Base-by-base conservation (phyloP, 139 green algal genomes). In the Marvania coccoides region DNA sequence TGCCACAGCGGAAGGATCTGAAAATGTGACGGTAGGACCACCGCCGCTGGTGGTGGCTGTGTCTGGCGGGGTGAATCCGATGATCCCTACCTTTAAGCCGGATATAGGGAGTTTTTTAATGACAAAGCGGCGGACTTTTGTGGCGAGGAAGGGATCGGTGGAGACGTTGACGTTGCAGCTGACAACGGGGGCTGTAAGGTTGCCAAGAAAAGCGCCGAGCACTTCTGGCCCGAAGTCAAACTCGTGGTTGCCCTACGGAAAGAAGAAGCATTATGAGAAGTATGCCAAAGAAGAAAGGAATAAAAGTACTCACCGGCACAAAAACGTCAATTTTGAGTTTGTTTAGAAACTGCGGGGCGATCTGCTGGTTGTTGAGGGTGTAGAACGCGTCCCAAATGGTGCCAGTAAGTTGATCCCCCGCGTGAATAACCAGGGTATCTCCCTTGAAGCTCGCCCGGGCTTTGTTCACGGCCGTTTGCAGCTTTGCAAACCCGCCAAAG, bases 161-260 rank as follows among this genome's bases (percentile, higher is more conserved):
- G 24, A 67, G 39, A 53, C 42, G 23, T 66, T 39, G 39, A 81
- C 37, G 67, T 83, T 83, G 76, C 58, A 61, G n/a, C 35, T n/a
- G n/a, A 74, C 10, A 8, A 77, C 33, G 9, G 72, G 72, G 24
- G 65, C 33, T 26, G 77, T 67, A 1, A 63, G 36, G 36, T 19
- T 24, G 34, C 4, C 1, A 14, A 36, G 35, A 48, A 63, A 63
- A 26, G 14, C 36, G 1, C 35, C 57, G 10, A 63, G 57, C 35
- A 26, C 47, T 35, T 23, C 36, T 0, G 57, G 35, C 5, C 57
- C 57, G 36, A 37, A 34, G 36, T 63, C 57, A 5, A 63, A 35
- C 36, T 63, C 57, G 57, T 63, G 35, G 36, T 63, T 63, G 23
- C 57, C 57, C 4, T 26, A 6, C n/a, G n/a, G n/a, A n/a, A 34